Evolutionary conservation across 148 eudicot species (phyloP).

Genomic region (Selenicereus undatus): DNA sequence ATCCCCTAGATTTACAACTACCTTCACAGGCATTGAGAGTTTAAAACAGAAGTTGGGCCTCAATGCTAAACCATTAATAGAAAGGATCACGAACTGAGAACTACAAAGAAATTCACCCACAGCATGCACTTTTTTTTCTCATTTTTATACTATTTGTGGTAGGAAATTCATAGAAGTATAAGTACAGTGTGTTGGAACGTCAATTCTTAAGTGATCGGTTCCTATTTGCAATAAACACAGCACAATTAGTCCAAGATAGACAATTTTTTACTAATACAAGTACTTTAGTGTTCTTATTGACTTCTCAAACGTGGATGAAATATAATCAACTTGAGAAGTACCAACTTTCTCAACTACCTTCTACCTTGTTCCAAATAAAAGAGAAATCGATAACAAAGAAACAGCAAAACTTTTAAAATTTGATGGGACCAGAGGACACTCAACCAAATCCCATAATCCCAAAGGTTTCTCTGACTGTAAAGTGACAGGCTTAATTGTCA

Average conservation of each 20-base stretch:
- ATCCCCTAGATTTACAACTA: no score
- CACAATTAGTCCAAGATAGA: not conserved
- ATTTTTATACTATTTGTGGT: not conserved
- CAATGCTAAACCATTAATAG: not conserved
- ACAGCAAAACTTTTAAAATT: not conserved
- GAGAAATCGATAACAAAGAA: not conserved
- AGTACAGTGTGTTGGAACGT: not conserved
- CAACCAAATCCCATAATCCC: not conserved
- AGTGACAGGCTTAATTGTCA: not conserved
- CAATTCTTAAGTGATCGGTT: not conserved
- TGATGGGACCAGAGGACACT: not conserved
- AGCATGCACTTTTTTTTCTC: not conserved
- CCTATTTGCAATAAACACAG: not conserved
- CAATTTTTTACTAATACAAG: not conserved
- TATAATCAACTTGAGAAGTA: not conserved
- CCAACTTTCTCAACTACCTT: not conserved
- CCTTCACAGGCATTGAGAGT: not conserved
- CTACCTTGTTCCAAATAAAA: not conserved
- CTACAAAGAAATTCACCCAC: not conserved
- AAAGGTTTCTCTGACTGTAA: not conserved
- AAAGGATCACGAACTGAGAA: not conserved
- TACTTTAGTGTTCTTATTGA: not conserved
- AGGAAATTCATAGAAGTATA: not conserved
- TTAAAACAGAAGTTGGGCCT: not conserved
- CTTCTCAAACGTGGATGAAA: not conserved